These are phyloP conservation scores for Allium fistulosum DNA, from an alignment of 106 monocot species.

Conservation along the genomic window DNA sequence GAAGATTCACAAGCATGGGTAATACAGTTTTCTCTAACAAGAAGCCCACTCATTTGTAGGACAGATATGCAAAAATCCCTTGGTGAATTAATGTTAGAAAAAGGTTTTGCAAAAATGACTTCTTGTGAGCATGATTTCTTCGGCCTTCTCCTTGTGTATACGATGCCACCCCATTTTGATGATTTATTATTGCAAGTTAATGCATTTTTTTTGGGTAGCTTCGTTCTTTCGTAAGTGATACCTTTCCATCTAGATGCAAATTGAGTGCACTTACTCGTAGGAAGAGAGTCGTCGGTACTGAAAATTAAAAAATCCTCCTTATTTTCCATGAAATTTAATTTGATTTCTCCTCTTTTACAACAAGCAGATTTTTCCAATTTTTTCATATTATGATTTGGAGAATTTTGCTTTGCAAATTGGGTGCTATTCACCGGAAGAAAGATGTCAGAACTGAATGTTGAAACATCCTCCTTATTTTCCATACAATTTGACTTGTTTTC, in stretches of 20 bases:
- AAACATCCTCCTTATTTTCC: not conserved
- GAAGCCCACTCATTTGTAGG: conserved; percentile 30
- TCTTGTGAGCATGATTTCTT: conserved; percentile 20
- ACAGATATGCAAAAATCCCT: conserved; percentile 36
- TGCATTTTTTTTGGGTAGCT: conserved; percentile 17
- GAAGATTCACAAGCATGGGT: conserved; percentile 3
- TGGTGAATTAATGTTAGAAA: conserved; percentile 20
- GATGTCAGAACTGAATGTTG: not conserved
- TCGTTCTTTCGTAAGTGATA: conserved; percentile 37
- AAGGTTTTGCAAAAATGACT: conserved; percentile 1
- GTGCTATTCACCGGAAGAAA: not conserved
- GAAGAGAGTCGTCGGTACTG: conserved; percentile 16
- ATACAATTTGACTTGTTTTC: no score
- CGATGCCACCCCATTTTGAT: conserved; percentile 14
- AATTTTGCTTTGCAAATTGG: conserved; percentile 9
- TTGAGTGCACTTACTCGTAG: conserved; percentile 5
- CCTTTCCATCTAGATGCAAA: conserved; percentile 21
- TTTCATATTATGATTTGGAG: not conserved
- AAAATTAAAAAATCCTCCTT: conserved; percentile 4
- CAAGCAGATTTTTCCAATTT: not conserved
- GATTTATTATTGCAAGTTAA: conserved; percentile 2
- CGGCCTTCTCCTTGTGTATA: not conserved
- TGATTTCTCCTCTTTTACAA: not conserved
- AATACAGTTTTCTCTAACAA: conserved; percentile 6
- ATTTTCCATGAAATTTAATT: conserved; percentile 1